Base-by-base conservation (phyloP, 495 filamentous ascomycete genomes). In the Mytilinidion resinicola region DNA sequence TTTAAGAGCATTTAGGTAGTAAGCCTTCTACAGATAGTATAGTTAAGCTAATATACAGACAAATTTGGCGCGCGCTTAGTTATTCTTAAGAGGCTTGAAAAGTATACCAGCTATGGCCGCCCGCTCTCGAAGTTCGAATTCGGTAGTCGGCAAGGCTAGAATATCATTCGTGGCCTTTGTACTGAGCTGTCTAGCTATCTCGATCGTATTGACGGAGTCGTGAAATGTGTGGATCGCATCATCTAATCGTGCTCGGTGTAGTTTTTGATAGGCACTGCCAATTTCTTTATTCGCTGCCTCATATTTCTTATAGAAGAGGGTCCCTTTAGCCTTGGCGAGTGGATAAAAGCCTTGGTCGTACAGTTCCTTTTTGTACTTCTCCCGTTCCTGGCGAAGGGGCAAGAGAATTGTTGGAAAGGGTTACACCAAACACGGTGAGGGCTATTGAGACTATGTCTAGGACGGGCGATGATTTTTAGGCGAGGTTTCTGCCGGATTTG, bases 181-280 rank as follows among this genome's bases (percentile, higher is more conserved):
- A 51, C 48, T 59, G 34, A 64, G 57, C 51, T 64, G 51, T 25
- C 51, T 55, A 37, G 55, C 53, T 55, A 59, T 59, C 61, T 63
- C 41, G 38, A 50, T 56, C 12, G 37, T 56, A 49, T 63, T 44
- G 48, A 63, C 46, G 1, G 51, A 51, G 36, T 55, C 25, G 43
- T 63, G 44, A 25, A 63, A 62, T 25, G 53, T 38, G 30, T 46
- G 53, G 58, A 62, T 62, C 25, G 44, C 60, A 14, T 47, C 19
- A 53, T 37, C 50, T 12, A 62, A 42, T 42, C 49, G 38, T 41
- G 34, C 21, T 49, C 33, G 20, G 36, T 50, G 41, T 15, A 62
- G 25, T 58, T 54, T 52, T 47, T 53, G 36, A 50, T 52, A 57
- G 30, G n/a, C 59, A 55, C 41, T 50, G 30, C 15, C 47, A 43